Evolutionary conservation across 352 stramenopile genomes (phyloP).

Genomic region (Phytophthora boehmeriae): DNA sequence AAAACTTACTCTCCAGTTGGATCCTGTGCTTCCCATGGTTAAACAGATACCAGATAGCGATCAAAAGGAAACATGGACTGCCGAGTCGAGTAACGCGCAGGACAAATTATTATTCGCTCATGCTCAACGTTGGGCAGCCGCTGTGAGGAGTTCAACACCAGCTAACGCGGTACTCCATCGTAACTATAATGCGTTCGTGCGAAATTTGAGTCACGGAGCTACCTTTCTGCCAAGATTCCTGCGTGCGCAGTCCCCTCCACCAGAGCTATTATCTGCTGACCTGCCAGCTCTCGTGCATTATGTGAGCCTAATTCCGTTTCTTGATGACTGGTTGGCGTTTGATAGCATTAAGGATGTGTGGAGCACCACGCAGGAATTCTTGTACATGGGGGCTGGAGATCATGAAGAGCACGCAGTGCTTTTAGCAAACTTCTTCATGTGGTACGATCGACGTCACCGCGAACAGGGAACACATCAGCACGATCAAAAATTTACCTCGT

Average conservation of each 20-base stretch:
- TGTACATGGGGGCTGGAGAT: slow-evolving; percentile 90
- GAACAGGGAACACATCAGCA: slow-evolving; percentile 26
- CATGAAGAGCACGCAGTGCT: slow-evolving; percentile 92
- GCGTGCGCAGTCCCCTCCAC: slow-evolving; percentile 70
- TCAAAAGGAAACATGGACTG: slow-evolving; percentile 29
- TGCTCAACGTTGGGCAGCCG: slow-evolving; percentile 28
- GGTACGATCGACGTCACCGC: slow-evolving; percentile 63
- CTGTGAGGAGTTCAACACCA: slow-evolving; percentile 21
- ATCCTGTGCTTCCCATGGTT: slow-evolving; percentile 69
- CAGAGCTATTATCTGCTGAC: slow-evolving; percentile 26
- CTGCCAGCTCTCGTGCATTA: slow-evolving; percentile 77
- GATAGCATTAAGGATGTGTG: slow-evolving; percentile 83
- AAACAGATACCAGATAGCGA: slow-evolving; percentile 3
- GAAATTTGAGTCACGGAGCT: slow-evolving; percentile 64
- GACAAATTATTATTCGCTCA: slow-evolving; percentile 27
- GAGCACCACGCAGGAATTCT: slow-evolving; percentile 90
- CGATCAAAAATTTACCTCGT: slow-evolving; percentile 77
- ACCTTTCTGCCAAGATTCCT: slow-evolving; percentile 82
- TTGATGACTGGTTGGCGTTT: slow-evolving; percentile 91
- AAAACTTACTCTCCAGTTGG: slow-evolving; percentile 87
- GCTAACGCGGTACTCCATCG: slow-evolving; percentile 29
- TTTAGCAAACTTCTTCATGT: slow-evolving; percentile 91
- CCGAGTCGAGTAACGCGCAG: slow-evolving; percentile 22
- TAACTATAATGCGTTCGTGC: slow-evolving; percentile 79
- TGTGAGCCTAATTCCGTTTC: slow-evolving; percentile 91